Conservation (phyloP, 2,329 filamentous ascomycete genomes). For the Aspergillus uvarum region DNA sequence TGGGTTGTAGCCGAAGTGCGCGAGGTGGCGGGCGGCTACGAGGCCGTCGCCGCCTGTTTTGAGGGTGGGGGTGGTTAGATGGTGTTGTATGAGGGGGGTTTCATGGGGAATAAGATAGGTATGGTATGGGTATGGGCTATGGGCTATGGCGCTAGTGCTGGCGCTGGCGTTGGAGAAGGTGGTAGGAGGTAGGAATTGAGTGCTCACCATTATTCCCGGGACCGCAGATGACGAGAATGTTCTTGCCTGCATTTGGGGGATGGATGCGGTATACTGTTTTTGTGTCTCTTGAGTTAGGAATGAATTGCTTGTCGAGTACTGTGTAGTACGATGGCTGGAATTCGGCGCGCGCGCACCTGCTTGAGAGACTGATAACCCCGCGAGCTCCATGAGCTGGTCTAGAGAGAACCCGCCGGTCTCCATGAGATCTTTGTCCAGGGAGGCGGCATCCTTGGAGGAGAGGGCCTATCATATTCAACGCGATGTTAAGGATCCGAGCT, state of each 20-base stretch:
- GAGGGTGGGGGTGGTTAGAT: neutral
- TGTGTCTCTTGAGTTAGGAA: neutral
- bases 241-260: constrained; percentile 67
- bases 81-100: too few species aligned
- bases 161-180: too few species aligned
- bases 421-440: constrained; percentile 94
- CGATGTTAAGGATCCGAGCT: too few species aligned
- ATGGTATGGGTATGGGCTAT: neutral
- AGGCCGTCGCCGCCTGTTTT: constrained; percentile 81
- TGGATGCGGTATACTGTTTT: constrained; percentile 78
- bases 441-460: constrained; percentile 80
- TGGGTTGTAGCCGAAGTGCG: constrained; percentile 87
- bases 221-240: constrained; percentile 85
- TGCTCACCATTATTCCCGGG: constrained; percentile 64
- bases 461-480: constrained; percentile 62
- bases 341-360: constrained; percentile 58
- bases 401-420: constrained; percentile 80
- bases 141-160: neutral
- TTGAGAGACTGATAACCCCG: constrained; percentile 89
- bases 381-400: constrained; percentile 96
- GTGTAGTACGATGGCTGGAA: neutral
- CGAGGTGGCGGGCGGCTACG: constrained; percentile 87
- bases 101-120: neutral
- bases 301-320: neutral
- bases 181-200: neutral